phyloP scores from a whole-genome alignment of 495 filamentous ascomycete species.

The Trichoderma orchidacearum region DNA sequence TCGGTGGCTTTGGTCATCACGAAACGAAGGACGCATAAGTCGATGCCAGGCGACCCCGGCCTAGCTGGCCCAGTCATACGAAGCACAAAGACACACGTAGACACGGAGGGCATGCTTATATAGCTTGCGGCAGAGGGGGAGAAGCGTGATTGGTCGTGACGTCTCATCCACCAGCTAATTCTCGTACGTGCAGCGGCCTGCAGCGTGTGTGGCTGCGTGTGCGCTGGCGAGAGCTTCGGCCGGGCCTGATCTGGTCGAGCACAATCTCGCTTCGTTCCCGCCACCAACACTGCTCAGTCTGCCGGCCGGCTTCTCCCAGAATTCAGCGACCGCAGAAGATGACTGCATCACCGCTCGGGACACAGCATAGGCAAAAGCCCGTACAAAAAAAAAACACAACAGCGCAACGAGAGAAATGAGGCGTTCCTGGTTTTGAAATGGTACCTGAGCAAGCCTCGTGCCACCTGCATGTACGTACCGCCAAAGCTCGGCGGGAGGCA shows the following conservation, averaged over 20 bases:
- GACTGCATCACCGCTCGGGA: too few species aligned
- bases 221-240: neutral
- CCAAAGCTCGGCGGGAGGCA: too few species aligned
- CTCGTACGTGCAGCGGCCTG: too few species aligned
- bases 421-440: neutral
- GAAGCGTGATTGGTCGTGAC: neutral
- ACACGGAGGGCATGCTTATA: too few species aligned
- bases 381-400: neutral
- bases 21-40: too few species aligned
- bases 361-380: neutral
- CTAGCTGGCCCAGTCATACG: too few species aligned
- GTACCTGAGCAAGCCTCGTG: too few species aligned
- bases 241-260: neutral
- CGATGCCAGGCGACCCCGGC: too few species aligned
- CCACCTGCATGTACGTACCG: neutral
- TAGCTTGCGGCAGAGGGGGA: neutral
- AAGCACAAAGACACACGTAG: too few species aligned
- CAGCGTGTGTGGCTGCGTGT: too few species aligned
- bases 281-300: neutral
- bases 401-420: too few species aligned
- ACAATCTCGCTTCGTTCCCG: neutral
- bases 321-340: neutral
- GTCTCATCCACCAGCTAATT: neutral
- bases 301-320: neutral
- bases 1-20: neutral